These are phyloP conservation scores for Dichomitus squalens DNA, from an alignment of 1,284 basidiomycete species.

Conservation along the genomic window DNA sequence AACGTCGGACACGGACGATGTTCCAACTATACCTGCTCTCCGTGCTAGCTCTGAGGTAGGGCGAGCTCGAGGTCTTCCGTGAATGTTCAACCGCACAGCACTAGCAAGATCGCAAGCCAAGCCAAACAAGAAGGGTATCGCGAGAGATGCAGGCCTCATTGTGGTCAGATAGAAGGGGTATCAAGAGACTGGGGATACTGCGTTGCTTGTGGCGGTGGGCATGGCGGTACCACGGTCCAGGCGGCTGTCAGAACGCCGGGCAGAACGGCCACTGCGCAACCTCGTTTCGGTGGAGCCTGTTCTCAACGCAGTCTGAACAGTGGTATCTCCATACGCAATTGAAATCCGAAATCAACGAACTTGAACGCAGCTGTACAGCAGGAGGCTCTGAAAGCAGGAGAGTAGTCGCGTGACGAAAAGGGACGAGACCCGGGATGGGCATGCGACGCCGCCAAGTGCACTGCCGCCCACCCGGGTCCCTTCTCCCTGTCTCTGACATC, in stretches of 20 bases:
- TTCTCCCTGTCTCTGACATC: constrained; percentile 3
- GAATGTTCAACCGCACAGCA: constrained; percentile 26
- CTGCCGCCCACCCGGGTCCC: neutral
- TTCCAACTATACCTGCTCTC: constrained; percentile 8
- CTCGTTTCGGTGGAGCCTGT: neutral
- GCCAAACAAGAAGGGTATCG: constrained; percentile 23
- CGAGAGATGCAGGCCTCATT: constrained; percentile 25
- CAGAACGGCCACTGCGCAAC: neutral
- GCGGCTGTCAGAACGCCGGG: neutral
- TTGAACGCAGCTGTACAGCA: too few species aligned
- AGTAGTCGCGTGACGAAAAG: neutral
- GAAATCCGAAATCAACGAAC: too few species aligned
- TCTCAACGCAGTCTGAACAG: neutral
- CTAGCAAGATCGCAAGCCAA: constrained; percentile 24
- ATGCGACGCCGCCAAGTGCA: constrained; percentile 4
- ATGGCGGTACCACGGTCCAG: neutral
- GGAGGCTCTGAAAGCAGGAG: neutral
- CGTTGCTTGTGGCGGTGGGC: constrained; percentile 10
- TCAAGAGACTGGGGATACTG: neutral
- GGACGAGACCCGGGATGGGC: neutral
- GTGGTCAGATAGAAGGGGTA: neutral
- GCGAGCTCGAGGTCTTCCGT: constrained; percentile 13
- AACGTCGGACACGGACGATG: constrained; percentile 14
- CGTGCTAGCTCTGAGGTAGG: constrained; percentile 1
- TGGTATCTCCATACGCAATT: too few species aligned